Evolutionary conservation across 176 grass and related monocot species (phyloP), one percentile per base, ranked within the genome.

Genomic region (Juncus effusus): DNA sequence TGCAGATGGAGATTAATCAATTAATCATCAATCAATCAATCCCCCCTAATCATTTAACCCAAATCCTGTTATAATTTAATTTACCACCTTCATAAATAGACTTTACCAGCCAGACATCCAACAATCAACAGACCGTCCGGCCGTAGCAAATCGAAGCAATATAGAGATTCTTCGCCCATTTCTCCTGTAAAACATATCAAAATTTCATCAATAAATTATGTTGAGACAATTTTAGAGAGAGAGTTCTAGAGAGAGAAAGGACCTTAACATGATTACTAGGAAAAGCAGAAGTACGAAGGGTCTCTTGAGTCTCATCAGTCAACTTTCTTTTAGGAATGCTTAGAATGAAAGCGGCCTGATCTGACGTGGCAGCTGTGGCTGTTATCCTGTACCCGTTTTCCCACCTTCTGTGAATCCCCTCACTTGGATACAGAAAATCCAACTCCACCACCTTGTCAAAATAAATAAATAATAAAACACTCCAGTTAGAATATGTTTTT

Each of bases 191-290:
- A 85, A 65, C 45, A 54, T 9, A 72, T 40, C 3, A 51, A 10
- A 40, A 67, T 64, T 49, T 7, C 47, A 14, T 28, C 19, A 28
- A 28, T 28, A 28, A 28, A 28, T 28, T 28, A 28, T 28, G 19
- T 28, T 28, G 19, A 28, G 1, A 28, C 19, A 28, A 1, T 28
- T 28, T 28, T 28, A 28, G 19, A 28, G 19, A 28, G 19, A 28
- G 19, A 28, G 19, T 28, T 28, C 19, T 28, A 28, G 19, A 28
- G 19, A 28, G 19, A 28, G 19, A 28, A 28, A 28, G 19, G 19
- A 96, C 92, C 92, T 96, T 96, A 39, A 96, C 92, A 75, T 96
- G 92, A 76, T 91, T 96, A 77, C 92, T 96, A 66, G 92, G 92
- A 76, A 96, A 96, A 56, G 87, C 82, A 63, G 87, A 96, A 40